Percentiles rank a stretch among this genome's conserved stretches.
Evolutionary conservation across 2,329 filamentous ascomycete genomes (phyloP).

Genomic region (Metarhizium album): DNA sequence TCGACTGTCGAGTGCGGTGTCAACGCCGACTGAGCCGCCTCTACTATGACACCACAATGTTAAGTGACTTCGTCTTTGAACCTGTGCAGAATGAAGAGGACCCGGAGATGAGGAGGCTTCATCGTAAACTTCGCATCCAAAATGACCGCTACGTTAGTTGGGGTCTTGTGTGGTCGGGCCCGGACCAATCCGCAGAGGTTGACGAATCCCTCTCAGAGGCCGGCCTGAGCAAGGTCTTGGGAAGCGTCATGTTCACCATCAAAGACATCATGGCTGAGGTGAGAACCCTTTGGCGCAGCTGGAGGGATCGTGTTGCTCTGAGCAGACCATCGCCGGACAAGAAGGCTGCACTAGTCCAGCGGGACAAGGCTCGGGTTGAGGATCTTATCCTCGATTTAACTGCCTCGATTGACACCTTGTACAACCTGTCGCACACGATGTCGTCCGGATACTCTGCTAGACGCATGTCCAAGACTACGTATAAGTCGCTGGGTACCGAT

Average conservation of each 20-base stretch:
- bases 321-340: conserved; percentile 35
- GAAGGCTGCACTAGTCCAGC: conserved; percentile 47
- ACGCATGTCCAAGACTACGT: conserved; percentile 19
- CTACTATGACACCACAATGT: conserved; percentile 73
- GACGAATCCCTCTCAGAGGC: conserved; percentile 60
- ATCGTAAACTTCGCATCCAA: conserved; percentile 69
- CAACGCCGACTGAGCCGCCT: conserved; percentile 58
- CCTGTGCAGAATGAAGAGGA: conserved; percentile 51
- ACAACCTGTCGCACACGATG: conserved; percentile 61
- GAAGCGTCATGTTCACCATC: conserved; percentile 69
- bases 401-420: conserved; percentile 68
- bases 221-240: conserved; percentile 65
- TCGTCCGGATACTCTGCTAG: conserved; percentile 30
- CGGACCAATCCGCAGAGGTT: conserved; percentile 57
- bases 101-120: conserved; percentile 60
- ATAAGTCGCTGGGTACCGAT: conserved; percentile 28
- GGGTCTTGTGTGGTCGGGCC: conserved; percentile 74
- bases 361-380: conserved; percentile 64
- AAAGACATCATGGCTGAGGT: conserved; percentile 70
- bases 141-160: conserved; percentile 70
- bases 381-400: conserved; percentile 66
- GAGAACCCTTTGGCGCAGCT: conserved; percentile 58
- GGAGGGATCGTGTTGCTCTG: conserved; percentile 33
- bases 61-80: conserved; percentile 60
- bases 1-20: conserved; percentile 45